Evolutionary conservation across 768 basidiomycete species (phyloP), one percentile per base, ranked within the genome.

Genomic region (Trametes coccinea): DNA sequence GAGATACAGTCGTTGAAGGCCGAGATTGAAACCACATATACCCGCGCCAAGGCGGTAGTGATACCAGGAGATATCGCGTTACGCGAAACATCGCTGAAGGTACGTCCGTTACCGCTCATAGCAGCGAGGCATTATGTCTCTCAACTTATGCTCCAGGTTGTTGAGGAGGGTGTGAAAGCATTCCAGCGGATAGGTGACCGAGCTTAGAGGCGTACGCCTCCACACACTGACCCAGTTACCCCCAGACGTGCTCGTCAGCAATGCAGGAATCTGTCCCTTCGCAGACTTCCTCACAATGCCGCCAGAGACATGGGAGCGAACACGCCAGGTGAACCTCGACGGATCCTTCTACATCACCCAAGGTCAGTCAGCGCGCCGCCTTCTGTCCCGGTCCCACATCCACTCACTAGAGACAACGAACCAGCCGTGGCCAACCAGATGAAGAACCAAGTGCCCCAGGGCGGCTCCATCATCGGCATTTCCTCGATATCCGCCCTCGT

Each of bases 401-500:
- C 10, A 22, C 29, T 54, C 17, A 50, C 39, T 16, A 31, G 29
- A 17, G 52, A n/a, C 50, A 63, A 56, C 48, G 8, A 31, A 16
- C 51, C 34, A 84, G 88, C 87, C 14, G 84, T 86, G 2, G 88
- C 88, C 8, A 87, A 85, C 62, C 87, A 88, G 69, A 92, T 92
- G 90, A 83, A 84, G 63, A 74, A 66, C 14, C 90, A 90, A 67
- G 75, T 71, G 6, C 88, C 88, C 2, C 84, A 85, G 69, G 88
- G 89, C 3, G 90, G 90, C 4, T 82, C 85, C 3, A 89, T 92
- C 68, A 84, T 92, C 41, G 88, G 84, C 22, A 84, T 91, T 30
- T 88, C 88, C 10, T 88, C 86, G n/a, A 90, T 91, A 60, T 89
- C 87, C 30, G 90, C 89, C 0, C 79, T 90, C 16, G 88, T 91